Evolutionary conservation across 306 rosid species (phyloP), one percentile per base, ranked within the genome.

Genomic region (Prosopis cineraria): DNA sequence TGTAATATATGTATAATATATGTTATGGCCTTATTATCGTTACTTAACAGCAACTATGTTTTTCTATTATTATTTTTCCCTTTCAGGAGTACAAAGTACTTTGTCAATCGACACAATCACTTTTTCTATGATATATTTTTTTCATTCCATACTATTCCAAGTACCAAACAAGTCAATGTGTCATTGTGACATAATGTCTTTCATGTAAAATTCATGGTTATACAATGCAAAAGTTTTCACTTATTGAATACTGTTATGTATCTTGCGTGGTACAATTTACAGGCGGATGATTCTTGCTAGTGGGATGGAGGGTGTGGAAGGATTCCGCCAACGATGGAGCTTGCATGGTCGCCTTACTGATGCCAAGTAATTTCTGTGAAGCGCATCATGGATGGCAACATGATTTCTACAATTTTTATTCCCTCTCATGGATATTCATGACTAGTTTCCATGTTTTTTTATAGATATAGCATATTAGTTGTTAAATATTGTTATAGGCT

Each of bases 251-350:
- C 44, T 76, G 64, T 76, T 50, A 72, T 29, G 20, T 19, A 10
- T 66, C 83, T 52, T 75, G 14, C 7, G n/a, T 29, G 39, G 84
- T 68, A 58, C 63, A 74, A 52, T 88, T 53, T 80, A 17, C 52
- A 95, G 98, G 88, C 98, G 79, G 76, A 82, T 91, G 72, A 95
- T 92, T 88, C 98, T 92, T 84, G 98, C 98, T 65, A 95, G 96
- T 80, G 98, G 98, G 72, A 44, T 85, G 27, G 90, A 88, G 82
- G 98, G 98, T 76, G 75, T 91, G 22, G 98, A 92, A 37, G 96
- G 98, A 75, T 92, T 95, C 80, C 93, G 93, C 80, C 92, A 92
- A 82, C 82, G 97, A 72, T 95, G 98, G 98, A 91, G 98, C 83
- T 89, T 91, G 75, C 98, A 91, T 22, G 98, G 98, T 78, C 93